Percentiles rank a stretch among this genome's conserved stretches.
Conservation (phyloP, 345 rosid genomes). For the Durio zibethinus region DNA sequence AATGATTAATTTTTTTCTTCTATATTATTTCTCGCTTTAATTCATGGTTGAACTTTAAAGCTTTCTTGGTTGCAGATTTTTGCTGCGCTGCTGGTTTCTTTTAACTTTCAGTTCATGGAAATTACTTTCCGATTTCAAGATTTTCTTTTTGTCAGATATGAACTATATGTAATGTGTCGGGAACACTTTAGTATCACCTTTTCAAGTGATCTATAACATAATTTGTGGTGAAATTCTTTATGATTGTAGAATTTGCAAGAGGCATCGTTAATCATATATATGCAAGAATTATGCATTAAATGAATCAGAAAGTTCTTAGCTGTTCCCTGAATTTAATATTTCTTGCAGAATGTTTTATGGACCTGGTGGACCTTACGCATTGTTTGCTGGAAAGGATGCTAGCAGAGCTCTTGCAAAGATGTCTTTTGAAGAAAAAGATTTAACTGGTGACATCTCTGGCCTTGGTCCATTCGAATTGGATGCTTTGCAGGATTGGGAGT, state of each 20-base stretch:
- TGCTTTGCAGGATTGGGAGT: constrained; percentile 97
- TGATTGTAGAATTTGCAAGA: neutral
- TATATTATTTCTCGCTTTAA: neutral
- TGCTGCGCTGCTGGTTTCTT: neutral
- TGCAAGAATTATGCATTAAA: neutral
- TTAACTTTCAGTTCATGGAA: neutral
- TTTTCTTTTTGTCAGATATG: neutral
- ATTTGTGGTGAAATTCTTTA: neutral
- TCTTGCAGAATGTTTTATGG: constrained; percentile 91
- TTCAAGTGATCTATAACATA: neutral
- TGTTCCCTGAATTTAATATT: neutral
- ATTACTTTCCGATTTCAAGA: neutral
- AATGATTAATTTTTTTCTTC: neutral
- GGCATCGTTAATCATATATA: neutral
- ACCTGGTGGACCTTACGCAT: constrained; percentile 95
- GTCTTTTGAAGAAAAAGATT: constrained; percentile 92
- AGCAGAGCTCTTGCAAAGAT: constrained; percentile 99
- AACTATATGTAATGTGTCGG: neutral
- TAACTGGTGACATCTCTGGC: constrained; percentile 89
- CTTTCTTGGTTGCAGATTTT: neutral
- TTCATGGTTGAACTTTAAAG: constrained; percentile 6
- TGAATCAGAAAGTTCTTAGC: neutral
- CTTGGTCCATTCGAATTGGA: constrained; percentile 94
- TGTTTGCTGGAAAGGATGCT: constrained; percentile 95
- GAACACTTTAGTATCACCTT: neutral